Conservation (phyloP, 495 filamentous ascomycete species). For the Daldinia decipiens region DNA sequence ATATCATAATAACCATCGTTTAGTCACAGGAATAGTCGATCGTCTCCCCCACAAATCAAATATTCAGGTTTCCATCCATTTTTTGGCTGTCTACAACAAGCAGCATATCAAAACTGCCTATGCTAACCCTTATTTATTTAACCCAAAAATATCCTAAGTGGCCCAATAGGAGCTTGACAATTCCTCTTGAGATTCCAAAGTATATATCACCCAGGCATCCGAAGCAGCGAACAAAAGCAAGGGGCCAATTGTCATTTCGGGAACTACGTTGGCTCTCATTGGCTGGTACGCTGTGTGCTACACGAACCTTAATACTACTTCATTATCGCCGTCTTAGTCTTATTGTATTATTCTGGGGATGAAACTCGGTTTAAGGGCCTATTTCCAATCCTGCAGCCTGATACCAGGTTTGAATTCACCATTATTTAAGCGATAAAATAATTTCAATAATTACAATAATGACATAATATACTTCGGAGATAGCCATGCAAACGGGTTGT, state of each 20-base stretch:
- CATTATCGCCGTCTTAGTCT: no score
- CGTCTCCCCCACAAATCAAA: neutral
- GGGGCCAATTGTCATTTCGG: neutral
- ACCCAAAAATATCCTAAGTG: neutral
- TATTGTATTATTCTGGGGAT: no score
- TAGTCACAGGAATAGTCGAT: no score
- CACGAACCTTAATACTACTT: neutral
- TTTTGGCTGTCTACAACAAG: neutral
- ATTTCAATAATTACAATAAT: no score
- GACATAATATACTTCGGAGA: no score
- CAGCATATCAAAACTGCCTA: neutral
- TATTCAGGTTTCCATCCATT: neutral
- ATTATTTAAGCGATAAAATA: no score
- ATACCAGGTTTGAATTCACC: no score
- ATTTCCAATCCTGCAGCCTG: no score
- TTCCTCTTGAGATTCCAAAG: neutral
- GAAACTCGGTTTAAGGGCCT: no score
- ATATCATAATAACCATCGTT: no score
- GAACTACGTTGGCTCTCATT: neutral
- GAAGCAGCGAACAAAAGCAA: neutral
- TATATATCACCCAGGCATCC: neutral
- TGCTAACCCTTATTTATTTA: no score
- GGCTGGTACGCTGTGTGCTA: neutral
- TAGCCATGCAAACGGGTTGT: no score
- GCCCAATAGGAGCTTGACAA: neutral